Conservation (phyloP, 2,329 filamentous ascomycete species). For the Chaetoscypha palmicola region DNA sequence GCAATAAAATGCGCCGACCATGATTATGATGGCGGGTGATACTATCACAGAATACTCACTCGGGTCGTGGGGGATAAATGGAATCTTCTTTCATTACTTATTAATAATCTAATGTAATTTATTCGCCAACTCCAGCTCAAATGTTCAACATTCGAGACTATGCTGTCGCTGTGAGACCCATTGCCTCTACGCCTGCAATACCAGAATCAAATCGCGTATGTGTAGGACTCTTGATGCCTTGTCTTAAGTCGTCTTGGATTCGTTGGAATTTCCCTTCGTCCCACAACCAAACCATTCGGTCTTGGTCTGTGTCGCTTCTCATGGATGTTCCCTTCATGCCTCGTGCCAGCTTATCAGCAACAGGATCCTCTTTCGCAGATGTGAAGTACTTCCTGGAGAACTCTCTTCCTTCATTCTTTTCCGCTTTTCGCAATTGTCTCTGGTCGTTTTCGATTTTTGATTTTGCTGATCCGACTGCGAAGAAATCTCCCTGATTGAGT, state of each 20-base stretch:
- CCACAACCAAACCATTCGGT: slow-evolving; percentile 26
- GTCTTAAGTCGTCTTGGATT: slow-evolving; percentile 7
- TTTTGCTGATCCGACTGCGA: slow-evolving; percentile 71
- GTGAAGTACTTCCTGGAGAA: slow-evolving; percentile 85
- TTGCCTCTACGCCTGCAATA: slow-evolving; percentile 12
- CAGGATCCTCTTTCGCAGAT: slow-evolving; percentile 37
- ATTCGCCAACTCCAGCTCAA: background rate
- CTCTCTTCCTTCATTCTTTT: slow-evolving; percentile 61
- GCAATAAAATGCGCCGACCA: no score
- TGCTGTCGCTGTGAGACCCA: background rate
- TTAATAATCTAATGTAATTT: background rate
- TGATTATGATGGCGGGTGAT: no score
- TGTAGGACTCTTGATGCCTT: slow-evolving; percentile 19
- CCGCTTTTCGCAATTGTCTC: slow-evolving; percentile 65
- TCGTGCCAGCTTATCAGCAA: slow-evolving; percentile 36
- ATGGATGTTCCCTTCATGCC: slow-evolving; percentile 27
- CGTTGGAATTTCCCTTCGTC: slow-evolving; percentile 23
- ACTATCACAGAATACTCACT: background rate
- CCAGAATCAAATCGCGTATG: slow-evolving; percentile 24
- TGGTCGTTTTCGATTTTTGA: slow-evolving; percentile 85
- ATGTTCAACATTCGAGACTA: background rate
- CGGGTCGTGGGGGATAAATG: background rate
- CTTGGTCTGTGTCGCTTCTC: slow-evolving; percentile 15
- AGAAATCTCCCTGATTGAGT: slow-evolving; percentile 76
- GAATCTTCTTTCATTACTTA: background rate